These are phyloP conservation scores for Diaporthe capsici DNA, from an alignment of 2,329 filamentous ascomycete genomes.

Conservation along the genomic window DNA sequence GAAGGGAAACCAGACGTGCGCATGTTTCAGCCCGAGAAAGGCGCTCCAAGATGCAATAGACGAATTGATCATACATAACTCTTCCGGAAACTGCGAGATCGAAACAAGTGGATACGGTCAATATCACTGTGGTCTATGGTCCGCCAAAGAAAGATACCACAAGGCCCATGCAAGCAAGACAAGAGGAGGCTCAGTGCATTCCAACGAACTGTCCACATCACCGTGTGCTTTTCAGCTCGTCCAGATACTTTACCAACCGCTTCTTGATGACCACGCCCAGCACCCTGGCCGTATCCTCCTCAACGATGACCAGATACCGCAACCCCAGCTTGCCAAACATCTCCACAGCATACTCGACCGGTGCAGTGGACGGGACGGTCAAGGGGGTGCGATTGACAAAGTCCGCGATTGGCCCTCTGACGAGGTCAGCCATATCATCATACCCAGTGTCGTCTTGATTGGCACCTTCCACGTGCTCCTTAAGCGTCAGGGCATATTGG, in stretches of 20 bases:
- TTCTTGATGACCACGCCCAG: slow-evolving; percentile 72
- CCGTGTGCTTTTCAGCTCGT: slow-evolving; percentile 46
- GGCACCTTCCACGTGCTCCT: not conserved
- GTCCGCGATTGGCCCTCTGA: slow-evolving; percentile 53
- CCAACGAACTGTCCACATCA: not conserved
- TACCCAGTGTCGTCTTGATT: slow-evolving; percentile 45
- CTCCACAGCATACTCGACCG: slow-evolving; percentile 71
- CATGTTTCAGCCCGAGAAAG: slow-evolving; percentile 40
- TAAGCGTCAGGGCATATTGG: slow-evolving; percentile 60
- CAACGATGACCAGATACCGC: slow-evolving; percentile 66
- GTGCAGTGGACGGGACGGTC: slow-evolving; percentile 63
- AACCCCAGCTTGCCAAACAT: slow-evolving; percentile 72
- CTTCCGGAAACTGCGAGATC: not conserved
- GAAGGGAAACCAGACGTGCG: slow-evolving; percentile 34
- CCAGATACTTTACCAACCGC: slow-evolving; percentile 66
- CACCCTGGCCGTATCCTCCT: slow-evolving; percentile 64
- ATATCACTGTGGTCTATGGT: too few relatives aligned
- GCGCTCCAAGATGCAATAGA: slow-evolving; percentile 19
- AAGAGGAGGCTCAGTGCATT: not conserved
- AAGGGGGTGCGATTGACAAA: slow-evolving; percentile 70
- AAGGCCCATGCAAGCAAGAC: not conserved
- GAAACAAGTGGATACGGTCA: not conserved
- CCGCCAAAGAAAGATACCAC: not conserved
- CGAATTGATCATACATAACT: not conserved
- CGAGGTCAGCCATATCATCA: slow-evolving; percentile 49